A percentile compares a stretch with the other conserved stretches of the same genome.
Evolutionary conservation across 108 stramenopile genomes (phyloP).

Genomic region (Schizochytrium sp.): DNA sequence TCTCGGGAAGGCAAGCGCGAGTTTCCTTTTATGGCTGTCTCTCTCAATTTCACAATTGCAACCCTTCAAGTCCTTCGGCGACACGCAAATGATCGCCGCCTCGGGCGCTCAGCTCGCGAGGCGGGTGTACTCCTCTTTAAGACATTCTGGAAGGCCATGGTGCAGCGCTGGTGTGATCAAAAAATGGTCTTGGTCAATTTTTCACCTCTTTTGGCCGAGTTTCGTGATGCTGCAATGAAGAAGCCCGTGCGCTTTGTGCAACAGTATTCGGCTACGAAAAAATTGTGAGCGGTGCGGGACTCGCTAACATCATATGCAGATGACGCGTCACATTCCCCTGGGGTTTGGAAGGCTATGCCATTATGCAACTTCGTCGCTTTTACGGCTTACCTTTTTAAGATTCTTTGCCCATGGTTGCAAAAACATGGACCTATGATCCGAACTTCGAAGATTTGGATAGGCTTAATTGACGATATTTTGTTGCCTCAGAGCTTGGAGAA

Average conservation of each 20-base stretch:
- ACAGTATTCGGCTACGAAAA: neutral
- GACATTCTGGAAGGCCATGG: neutral
- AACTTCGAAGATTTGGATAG: too few relatives aligned
- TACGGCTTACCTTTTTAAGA: too few relatives aligned
- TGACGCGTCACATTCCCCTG: too few relatives aligned
- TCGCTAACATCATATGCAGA: too few relatives aligned
- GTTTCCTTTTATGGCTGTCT: neutral
- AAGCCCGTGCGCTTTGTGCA: neutral
- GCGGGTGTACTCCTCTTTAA: neutral
- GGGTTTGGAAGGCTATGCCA: too few relatives aligned
- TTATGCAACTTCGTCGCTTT: too few relatives aligned
- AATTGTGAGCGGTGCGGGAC: too few relatives aligned
- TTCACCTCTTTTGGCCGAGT: neutral
- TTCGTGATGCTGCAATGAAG: neutral
- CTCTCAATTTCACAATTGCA: neutral
- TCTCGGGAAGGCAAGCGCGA: neutral
- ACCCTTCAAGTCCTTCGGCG: neutral
- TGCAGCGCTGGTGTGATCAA: neutral
- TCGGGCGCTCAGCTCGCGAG: neutral
- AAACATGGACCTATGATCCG: too few relatives aligned
- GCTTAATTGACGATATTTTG: too few relatives aligned
- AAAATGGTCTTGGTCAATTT: neutral
- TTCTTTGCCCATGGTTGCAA: too few relatives aligned
- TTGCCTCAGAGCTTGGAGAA: too few relatives aligned
- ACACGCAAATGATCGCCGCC: neutral